Conservation (phyloP, 148 eudicot genomes). For the Salicornia ramosissima region DNA sequence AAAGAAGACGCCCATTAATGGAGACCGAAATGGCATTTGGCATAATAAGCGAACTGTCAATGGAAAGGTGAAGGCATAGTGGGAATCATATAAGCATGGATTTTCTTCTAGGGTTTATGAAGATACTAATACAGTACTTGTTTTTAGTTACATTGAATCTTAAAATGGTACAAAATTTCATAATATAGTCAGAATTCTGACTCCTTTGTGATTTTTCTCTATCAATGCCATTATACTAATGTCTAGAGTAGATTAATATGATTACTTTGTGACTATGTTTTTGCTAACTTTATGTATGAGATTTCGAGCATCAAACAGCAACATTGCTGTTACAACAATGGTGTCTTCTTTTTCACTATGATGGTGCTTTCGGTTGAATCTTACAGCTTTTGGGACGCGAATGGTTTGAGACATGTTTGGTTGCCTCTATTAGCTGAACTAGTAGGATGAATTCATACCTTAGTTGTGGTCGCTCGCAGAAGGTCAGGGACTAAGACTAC, state of each 20-base stretch:
- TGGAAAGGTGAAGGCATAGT: conserved; percentile 72
- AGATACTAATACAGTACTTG: conserved; percentile 10
- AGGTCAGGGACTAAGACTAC: neutral
- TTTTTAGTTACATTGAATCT: conserved; percentile 16
- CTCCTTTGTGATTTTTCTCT: neutral
- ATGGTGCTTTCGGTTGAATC: neutral
- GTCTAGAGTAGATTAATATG: neutral
- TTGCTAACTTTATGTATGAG: neutral
- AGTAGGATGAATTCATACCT: neutral
- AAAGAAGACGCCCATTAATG: conserved; percentile 60
- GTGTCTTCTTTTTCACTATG: neutral
- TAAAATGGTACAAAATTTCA: conserved; percentile 16
- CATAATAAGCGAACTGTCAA: conserved; percentile 57
- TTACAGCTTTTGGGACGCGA: neutral
- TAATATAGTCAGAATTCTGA: conserved; percentile 17
- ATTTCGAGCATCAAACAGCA: neutral
- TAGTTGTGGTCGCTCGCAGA: neutral
- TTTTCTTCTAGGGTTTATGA: conserved; percentile 11
- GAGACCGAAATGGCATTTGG: conserved; percentile 59
- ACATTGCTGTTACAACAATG: neutral
- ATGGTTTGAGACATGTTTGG: neutral
- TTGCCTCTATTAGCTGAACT: neutral
- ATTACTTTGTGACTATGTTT: neutral
- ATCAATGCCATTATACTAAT: neutral
- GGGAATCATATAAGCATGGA: neutral